A percentile compares a stretch with the other conserved stretches of the same genome.
Evolutionary conservation across 306 rosid species (phyloP).

Genomic region (Dicorynia guianensis): DNA sequence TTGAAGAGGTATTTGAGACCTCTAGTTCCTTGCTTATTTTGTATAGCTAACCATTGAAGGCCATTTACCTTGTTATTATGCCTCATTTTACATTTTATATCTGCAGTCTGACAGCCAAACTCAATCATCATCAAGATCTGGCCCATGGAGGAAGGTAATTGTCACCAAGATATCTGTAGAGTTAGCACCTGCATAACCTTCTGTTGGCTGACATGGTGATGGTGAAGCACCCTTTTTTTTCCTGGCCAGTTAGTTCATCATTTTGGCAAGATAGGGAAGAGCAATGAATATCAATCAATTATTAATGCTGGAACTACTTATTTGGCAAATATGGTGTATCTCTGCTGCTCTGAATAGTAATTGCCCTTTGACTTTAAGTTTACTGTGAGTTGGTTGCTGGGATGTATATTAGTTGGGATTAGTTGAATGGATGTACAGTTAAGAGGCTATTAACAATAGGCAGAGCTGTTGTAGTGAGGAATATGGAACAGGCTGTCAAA

Average conservation of each 20-base stretch:
- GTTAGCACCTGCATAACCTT: constrained; percentile 30
- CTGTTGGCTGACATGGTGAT: constrained; percentile 42
- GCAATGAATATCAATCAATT: constrained; percentile 22
- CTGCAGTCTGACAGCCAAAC: constrained; percentile 73
- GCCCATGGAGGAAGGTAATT: constrained; percentile 97
- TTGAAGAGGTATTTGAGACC: constrained; percentile 78
- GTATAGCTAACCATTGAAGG: constrained; percentile 27
- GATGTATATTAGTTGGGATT: constrained; percentile 32
- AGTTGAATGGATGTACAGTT: constrained; percentile 25
- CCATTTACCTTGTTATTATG: constrained; percentile 30
- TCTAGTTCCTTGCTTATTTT: constrained; percentile 35
- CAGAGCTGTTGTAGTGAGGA: constrained; percentile 25
- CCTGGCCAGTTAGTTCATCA: constrained; percentile 16
- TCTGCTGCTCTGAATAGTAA: constrained; percentile 23
- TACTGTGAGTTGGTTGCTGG: constrained; percentile 23
- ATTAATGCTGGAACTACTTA: constrained; percentile 30
- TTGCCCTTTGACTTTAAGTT: constrained; percentile 27
- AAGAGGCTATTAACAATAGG: constrained; percentile 29
- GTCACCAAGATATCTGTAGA: constrained; percentile 16
- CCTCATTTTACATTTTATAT: constrained; percentile 44
- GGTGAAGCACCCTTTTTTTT: constrained; percentile 19
- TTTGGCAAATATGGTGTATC: constrained; percentile 1
- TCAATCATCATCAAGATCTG: constrained; percentile 69
- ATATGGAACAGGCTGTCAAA: constrained; percentile 12
- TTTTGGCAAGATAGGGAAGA: constrained; percentile 24